Percentiles rank a stretch among this genome's conserved stretches.
phyloP scores from a whole-genome alignment of 768 basidiomycete genomes.

The Mycena floridula region DNA sequence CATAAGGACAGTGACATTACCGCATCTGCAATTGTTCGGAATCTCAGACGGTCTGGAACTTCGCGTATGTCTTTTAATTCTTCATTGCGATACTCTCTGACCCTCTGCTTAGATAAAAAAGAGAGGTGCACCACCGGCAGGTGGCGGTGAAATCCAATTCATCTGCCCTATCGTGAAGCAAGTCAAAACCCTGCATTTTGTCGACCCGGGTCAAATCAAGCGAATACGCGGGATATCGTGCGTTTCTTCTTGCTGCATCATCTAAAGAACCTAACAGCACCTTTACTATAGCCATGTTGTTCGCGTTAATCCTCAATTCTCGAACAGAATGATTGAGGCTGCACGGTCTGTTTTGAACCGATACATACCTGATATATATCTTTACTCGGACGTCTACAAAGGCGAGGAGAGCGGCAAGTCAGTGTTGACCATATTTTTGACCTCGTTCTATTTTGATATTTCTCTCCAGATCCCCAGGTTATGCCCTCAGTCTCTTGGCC shows the following conservation, averaged over 20 bases:
- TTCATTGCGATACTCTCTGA: neutral
- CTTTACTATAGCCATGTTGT: conserved; percentile 72
- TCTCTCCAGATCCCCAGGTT: conserved; percentile 83
- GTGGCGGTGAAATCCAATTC: conserved; percentile 93
- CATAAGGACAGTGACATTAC: conserved; percentile 83
- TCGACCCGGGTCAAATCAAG: conserved; percentile 87
- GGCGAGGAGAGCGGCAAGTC: conserved; percentile 97
- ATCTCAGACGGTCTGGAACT: conserved; percentile 88
- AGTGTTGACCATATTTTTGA: conserved; percentile 22
- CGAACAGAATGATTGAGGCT: conserved; percentile 95
- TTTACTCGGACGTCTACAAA: conserved; percentile 98
- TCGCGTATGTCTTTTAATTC: conserved; percentile 40
- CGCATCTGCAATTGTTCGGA: conserved; percentile 86
- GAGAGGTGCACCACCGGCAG: conserved; percentile 84
- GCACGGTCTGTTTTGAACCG: conserved; percentile 90
- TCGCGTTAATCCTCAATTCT: conserved; percentile 94
- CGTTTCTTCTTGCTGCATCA: conserved; percentile 24
- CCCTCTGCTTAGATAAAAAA: conserved; percentile 68
- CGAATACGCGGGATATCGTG: conserved; percentile 95
- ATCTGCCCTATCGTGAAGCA: conserved; percentile 89
- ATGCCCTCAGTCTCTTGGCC: conserved; percentile 83
- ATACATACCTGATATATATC: conserved; percentile 96
- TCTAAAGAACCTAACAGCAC: conserved; percentile 5
- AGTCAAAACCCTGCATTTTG: conserved; percentile 88
- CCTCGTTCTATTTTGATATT: too few relatives aligned